A percentile compares a stretch with the other conserved stretches of the same genome.
Conservation (phyloP, 2,329 filamentous ascomycete genomes). For the Sporothrix inflata region DNA sequence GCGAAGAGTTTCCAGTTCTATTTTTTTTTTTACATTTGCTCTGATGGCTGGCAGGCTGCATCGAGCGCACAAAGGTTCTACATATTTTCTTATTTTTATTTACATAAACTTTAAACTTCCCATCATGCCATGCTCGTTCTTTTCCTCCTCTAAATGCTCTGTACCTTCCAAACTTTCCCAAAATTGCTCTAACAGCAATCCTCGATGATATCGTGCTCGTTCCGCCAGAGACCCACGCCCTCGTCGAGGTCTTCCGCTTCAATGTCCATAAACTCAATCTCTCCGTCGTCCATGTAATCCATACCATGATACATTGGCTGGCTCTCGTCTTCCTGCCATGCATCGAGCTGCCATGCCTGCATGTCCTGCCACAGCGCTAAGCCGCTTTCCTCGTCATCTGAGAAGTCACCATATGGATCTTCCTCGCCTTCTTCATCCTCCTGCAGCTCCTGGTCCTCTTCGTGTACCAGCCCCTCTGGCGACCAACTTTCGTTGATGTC, state of each 20-base stretch:
- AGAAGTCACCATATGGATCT: neutral
- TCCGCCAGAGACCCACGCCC: slow-evolving; percentile 16
- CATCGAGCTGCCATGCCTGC: neutral
- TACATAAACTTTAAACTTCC: neutral
- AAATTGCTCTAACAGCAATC: neutral
- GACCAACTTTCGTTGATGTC: neutral
- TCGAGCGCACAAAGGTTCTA: slow-evolving; percentile 25
- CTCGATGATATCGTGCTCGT: slow-evolving; percentile 14
- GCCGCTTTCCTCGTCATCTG: neutral
- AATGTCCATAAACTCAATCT: slow-evolving; percentile 25
- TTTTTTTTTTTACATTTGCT: slow-evolving; percentile 21
- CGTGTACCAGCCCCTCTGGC: neutral
- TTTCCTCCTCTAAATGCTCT: neutral
- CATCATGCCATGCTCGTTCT: neutral
- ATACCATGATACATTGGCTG: neutral
- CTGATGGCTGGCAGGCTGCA: slow-evolving; percentile 34
- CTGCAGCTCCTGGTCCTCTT: neutral
- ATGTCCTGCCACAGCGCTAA: neutral
- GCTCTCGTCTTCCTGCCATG: neutral
- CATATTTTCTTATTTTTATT: neutral
- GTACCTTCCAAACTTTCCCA: neutral
- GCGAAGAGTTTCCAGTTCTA: neutral
- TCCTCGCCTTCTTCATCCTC: neutral
- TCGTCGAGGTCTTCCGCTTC: slow-evolving; percentile 17
- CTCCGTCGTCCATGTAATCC: slow-evolving; percentile 7